Evolutionary conservation across 164 flowering plant species (phyloP), one percentile per base, ranked within the genome.

Genomic region (Kalanchoe fedtschenkoi): DNA sequence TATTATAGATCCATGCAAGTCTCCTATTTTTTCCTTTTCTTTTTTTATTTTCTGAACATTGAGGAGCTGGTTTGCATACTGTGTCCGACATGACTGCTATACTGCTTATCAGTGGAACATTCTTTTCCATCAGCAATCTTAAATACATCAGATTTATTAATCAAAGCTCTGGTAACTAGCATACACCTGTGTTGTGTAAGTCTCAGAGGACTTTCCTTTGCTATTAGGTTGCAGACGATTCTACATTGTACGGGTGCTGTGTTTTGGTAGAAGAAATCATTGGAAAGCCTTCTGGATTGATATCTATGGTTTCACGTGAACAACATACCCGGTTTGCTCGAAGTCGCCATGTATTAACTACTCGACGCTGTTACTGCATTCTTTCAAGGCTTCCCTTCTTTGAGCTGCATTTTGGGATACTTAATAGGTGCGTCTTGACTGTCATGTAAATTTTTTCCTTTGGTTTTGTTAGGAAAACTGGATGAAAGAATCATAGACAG

Each of bases 331-430:
- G 19, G 63, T 69, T 82, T 5, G 68, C 85, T 42, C 63, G 81
- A 65, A 77, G 88, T 54, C 96, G 96, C 58, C 79, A 77, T 62
- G 67, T 84, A 43, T 76, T 95, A 66, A 86, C 93, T 28, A 87
- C 99, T n/a, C 81, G 80, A n/a, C 88, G 99, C 53, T 95, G 99
- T 74, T 91, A 95, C 70, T 95, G 99, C 88, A 84, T 95, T 74
- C 82, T 95, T 57, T 80, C 99, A 44, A 83, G 99, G 74, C 81
- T 95, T 76, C 99, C 99, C 22, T 89, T 83, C 65, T 95, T 91
- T 68, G 93, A 91, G 61, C 76, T 95, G 67, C 99, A 95, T 77
- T 95, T 91, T 71, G 93, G 91, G 59, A 79, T 95, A 43, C 68
- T 95, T 68, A 89, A 84, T 68, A 95, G 96, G 99, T 95, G 38